phyloP scores from a whole-genome alignment of 495 filamentous ascomycete species.

The Neurospora discreta region DNA sequence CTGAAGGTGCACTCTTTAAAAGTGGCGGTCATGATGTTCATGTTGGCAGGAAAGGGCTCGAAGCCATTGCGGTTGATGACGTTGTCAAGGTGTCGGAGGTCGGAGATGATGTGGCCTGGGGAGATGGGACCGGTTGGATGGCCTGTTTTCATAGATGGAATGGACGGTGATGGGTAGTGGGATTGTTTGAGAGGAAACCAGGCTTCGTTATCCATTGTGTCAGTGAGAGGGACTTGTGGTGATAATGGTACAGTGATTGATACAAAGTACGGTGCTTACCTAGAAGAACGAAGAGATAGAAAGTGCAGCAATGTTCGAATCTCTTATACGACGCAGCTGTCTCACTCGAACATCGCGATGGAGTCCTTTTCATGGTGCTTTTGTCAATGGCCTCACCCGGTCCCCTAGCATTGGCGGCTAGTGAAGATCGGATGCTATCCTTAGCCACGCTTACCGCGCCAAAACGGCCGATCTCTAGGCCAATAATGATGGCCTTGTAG shows the following conservation, averaged over 20 bases:
- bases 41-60: neutral
- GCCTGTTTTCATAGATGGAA: neutral
- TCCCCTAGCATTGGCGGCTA: neutral
- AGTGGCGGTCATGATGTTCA: neutral
- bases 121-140: neutral
- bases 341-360: neutral
- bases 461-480: neutral
- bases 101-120: conserved; percentile 1
- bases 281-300: neutral
- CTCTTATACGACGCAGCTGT: neutral
- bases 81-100: neutral
- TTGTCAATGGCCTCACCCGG: neutral
- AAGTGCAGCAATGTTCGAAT: neutral
- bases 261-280: neutral
- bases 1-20: neutral
- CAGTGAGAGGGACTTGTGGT: neutral
- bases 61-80: conserved; percentile 1
- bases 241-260: neutral
- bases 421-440: neutral
- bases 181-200: conserved; percentile 4
- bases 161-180: neutral
- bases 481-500: neutral
- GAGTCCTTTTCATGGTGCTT: neutral
- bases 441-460: neutral
- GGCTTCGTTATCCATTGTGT: neutral